Base-by-base conservation (phyloP, 176 grass and related monocot genomes). In the Saccharum spontaneum region DNA sequence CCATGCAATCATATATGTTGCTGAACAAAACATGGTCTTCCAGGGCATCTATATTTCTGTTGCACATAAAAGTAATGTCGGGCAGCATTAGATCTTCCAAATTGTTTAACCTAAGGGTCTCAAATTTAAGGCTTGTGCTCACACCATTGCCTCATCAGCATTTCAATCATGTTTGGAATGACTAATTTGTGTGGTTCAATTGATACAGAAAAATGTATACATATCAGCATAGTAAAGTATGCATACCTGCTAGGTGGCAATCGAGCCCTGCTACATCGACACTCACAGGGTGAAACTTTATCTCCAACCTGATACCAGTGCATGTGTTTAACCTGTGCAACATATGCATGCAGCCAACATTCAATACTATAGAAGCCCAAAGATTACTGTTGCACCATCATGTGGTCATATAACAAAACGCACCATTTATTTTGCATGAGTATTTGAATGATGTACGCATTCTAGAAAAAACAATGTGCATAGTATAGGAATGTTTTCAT, bases 271-370 rank as follows among this genome's bases (percentile, higher is more conserved):
- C 91, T 98, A 84, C 89, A 95, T 79, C 93, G 93, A 45, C 96
- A 98, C 71, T 98, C 93, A 87, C 96, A 98, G 76, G 86, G 61
- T 80, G 93, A 98, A 85, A 92, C 81, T 90, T 95, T 86, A 75
- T 71, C 83, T 57, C 91, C 91, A 94, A 95, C 70, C 86, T 80
- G 93, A 85, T 92, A 98, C 93, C 93, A 98, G 59, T 94, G 96
- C 93, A 95, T 95, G 87, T 95, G 96, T 80, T 98, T 98, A 79
- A 98, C 96, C 96, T 98, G 81, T 8, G 80, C 65, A 45, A 57
- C 17, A 69, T 55, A 54, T 74, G 37, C 16, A 20, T 80, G 45
- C 68, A 39, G 24, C 16, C 9, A 90, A 72, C 10, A 79, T 60
- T 83, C 26, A 88, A 76, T 10, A 86, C 5, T 39, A 34, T 10